Evolutionary conservation across 1,139 yeast species (phyloP).

Genomic region (Candida smagusa): DNA sequence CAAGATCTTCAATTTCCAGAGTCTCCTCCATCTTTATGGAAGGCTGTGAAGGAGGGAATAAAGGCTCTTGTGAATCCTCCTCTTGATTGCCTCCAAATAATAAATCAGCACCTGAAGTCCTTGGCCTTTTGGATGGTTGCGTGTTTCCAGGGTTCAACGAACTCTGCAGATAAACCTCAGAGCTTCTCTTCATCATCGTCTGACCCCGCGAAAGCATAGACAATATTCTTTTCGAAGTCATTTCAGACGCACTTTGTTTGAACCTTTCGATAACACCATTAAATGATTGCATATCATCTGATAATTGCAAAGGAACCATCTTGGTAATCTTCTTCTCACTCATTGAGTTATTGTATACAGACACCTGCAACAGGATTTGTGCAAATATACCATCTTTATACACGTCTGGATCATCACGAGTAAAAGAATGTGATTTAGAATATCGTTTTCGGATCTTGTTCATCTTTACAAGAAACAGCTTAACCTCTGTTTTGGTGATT

Average conservation of each 20-base stretch:
- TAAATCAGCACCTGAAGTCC: constrained; percentile 4
- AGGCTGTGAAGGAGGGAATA: no score
- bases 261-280: constrained; percentile 4
- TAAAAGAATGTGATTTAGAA: background rate
- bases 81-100: constrained; percentile 3
- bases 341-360: constrained; percentile 2
- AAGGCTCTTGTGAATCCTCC: background rate
- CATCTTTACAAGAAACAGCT: constrained; percentile 2
- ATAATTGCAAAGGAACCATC: constrained; percentile 2
- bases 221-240: constrained; percentile 1
- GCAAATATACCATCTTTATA: constrained; percentile 5
- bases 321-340: constrained; percentile 3
- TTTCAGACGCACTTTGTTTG: constrained; percentile 1
- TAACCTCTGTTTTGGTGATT: constrained; percentile 3
- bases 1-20: no score
- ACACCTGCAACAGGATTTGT: constrained; percentile 3
- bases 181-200: constrained; percentile 4
- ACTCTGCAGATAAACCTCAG: background rate
- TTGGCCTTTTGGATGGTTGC: background rate
- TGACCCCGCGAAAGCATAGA: constrained; percentile 4
- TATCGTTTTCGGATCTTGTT: constrained; percentile 2
- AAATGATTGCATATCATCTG: constrained; percentile 2
- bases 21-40: no score
- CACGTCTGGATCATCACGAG: constrained; percentile 2
- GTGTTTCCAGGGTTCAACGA: constrained; percentile 5